Base-by-base conservation (phyloP, 305 asterid species). In the Fraxinus paxiana region DNA sequence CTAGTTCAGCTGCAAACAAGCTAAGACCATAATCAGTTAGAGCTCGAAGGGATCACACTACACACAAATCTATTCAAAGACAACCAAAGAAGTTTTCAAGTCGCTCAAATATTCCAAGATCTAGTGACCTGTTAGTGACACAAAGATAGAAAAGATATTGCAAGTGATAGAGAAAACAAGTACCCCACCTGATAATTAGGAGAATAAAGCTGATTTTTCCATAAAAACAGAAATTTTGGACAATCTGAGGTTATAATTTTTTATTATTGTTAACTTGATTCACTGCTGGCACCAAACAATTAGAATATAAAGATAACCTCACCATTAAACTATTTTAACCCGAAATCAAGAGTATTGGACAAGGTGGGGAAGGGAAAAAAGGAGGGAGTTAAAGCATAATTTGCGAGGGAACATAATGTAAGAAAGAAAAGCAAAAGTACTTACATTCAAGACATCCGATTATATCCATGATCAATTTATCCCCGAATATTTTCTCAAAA, bases 401-500 rank as follows among this genome's bases (percentile, higher is more conserved):
- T 5, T 9, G 37, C 26, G 4, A 31, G 30, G 15, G 78, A 38
- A 63, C 5, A 28, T 6, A 33, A 70, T n/a, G 73, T 5, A 18
- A 46, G 48, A 10, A 30, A 20, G 72, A 67, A 69, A 69, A 78
- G 82, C 48, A 78, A 61, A 63, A 84, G 79, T 78, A 84, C 94
- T 90, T 89, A 96, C 99, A 91, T 86, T 96, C 99, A 65, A 96
- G 92, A 89, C 98, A 93, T 83, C 98, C 99, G 81, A 96, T 92
- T 80, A 96, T 83, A 88, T 96, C 98, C 92, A 94, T 89, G 59
- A 96, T 90, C 88, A 90, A 88, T 81, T 94, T 97, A 91, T 96
- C 98, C 80, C 97, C 97, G 17, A 96, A 91, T 84, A 96, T 88
- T 86, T 90, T 96, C 86, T 94, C 99, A 89, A 92, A 93, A 82